phyloP scores from a whole-genome alignment of 106 monocot species.

The Allium fistulosum region DNA sequence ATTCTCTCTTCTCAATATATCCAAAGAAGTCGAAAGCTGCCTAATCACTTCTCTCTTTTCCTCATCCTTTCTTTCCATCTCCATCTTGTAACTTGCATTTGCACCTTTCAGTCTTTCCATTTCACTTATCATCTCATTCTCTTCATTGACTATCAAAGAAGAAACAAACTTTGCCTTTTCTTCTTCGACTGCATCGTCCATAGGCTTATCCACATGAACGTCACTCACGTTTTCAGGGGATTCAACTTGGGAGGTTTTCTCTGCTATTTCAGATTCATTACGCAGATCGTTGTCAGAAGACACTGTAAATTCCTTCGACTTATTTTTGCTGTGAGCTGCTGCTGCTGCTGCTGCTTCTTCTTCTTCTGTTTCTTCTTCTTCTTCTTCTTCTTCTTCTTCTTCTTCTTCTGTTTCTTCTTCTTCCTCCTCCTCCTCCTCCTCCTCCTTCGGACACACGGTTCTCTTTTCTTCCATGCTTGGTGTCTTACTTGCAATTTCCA shows the following conservation, averaged over 20 bases:
- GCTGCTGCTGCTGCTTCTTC: not conserved
- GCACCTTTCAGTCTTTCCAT: slow-evolving; percentile 10
- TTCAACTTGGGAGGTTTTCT: not conserved
- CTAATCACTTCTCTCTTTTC: slow-evolving; percentile 58
- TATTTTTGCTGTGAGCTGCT: no score
- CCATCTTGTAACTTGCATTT: slow-evolving; percentile 4
- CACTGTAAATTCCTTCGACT: not conserved
- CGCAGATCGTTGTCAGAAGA: no score
- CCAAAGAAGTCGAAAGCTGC: slow-evolving; percentile 32
- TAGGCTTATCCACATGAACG: not conserved
- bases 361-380: not conserved
- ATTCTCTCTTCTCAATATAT: slow-evolving; percentile 40
- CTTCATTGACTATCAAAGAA: not conserved
- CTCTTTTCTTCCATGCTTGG: not conserved
- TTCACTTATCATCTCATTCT: not conserved
- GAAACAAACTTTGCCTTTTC: not conserved
- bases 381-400: not conserved
- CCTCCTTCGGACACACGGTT: not conserved
- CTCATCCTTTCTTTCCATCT: slow-evolving; percentile 34
- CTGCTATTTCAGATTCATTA: no score
- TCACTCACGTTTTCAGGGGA: not conserved
- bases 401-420: not conserved
- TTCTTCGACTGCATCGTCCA: not conserved
- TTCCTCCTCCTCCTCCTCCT: not conserved
- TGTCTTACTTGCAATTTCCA: not conserved